Conservation (phyloP, 192 early-diverging fungal species). For the Linnemannia elongata region DNA sequence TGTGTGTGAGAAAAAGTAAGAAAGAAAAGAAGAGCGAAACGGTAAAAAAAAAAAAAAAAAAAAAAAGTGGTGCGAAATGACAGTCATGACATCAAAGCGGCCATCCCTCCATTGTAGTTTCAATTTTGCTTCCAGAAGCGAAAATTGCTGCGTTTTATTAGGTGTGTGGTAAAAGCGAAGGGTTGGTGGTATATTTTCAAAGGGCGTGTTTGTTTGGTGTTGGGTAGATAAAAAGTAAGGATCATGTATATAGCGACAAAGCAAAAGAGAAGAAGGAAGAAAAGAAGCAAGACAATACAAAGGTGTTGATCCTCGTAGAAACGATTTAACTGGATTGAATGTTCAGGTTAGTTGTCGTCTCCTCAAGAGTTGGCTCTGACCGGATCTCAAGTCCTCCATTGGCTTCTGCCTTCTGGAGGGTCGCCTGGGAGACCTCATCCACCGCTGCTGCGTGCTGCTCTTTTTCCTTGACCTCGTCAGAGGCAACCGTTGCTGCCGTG, state of each 20-base stretch:
- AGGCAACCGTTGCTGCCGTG: conserved; percentile 8
- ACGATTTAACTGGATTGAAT: conserved; percentile 19
- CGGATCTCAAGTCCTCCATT: conserved; percentile 25
- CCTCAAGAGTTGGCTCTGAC: conserved; percentile 30
- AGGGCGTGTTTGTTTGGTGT: not conserved
- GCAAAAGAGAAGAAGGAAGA: not conserved
- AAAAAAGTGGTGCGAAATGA: not conserved
- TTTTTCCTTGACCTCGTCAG: conserved; percentile 15
- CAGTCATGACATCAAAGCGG: not conserved
- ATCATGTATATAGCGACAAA: not conserved
- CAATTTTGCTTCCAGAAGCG: not conserved
- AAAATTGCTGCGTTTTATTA: not conserved
- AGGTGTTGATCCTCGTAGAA: too few species aligned
- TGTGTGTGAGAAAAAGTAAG: not conserved
- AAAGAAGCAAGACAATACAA: not conserved
- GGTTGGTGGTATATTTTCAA: not conserved
- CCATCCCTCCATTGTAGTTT: not conserved
- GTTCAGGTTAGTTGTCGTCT: conserved; percentile 30
- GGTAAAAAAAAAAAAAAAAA: not conserved
- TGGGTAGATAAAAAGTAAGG: not conserved
- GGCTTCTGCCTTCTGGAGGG: conserved; percentile 10
- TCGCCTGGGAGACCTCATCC: conserved; percentile 11
- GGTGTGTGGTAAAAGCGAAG: not conserved
- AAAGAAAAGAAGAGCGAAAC: not conserved
- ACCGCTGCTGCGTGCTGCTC: not conserved